Evolutionary conservation across 108 stramenopile genomes (phyloP).

Genomic region (Skeletonema potamos): DNA sequence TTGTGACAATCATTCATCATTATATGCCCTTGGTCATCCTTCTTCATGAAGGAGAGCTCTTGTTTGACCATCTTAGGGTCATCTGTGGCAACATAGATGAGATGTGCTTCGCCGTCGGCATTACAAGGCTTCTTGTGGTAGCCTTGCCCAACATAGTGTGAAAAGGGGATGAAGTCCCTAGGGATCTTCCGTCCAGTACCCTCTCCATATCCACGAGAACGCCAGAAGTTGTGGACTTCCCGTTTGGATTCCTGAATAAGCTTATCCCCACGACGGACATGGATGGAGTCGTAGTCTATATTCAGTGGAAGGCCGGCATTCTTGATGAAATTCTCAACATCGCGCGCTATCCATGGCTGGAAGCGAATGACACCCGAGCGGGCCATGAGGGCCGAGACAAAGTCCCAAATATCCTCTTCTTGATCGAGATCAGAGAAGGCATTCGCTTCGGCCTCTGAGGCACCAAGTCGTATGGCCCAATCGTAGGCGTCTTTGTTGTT

Average conservation of each 20-base stretch:
- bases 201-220: conserved; percentile 2
- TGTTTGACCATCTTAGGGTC: conserved; percentile 10
- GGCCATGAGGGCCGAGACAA: conserved; percentile 28
- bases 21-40: conserved; percentile 49
- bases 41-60: conserved; percentile 53
- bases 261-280: conserved; percentile 39
- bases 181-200: background rate
- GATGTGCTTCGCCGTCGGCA: conserved; percentile 1
- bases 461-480: conserved; percentile 30
- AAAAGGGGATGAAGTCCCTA: conserved; percentile 30
- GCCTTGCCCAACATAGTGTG: conserved; percentile 18
- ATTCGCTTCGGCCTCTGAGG: conserved; percentile 19
- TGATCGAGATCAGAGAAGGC: conserved; percentile 13
- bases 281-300: conserved; percentile 30
- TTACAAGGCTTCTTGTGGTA: conserved; percentile 4
- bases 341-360: conserved; percentile 43
- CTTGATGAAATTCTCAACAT: conserved; percentile 28
- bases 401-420: conserved; percentile 35
- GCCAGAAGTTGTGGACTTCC: conserved; percentile 11
- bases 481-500: conserved; percentile 8
- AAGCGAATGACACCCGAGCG: conserved; percentile 29
- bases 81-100: conserved; percentile 36
- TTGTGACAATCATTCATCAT: conserved; percentile 60
- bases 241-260: conserved; percentile 10
- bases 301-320: conserved; percentile 12